Evolutionary conservation across 768 basidiomycete genomes (phyloP), one percentile per base, ranked within the genome.

Genomic region (Leccinum rimulosum): DNA sequence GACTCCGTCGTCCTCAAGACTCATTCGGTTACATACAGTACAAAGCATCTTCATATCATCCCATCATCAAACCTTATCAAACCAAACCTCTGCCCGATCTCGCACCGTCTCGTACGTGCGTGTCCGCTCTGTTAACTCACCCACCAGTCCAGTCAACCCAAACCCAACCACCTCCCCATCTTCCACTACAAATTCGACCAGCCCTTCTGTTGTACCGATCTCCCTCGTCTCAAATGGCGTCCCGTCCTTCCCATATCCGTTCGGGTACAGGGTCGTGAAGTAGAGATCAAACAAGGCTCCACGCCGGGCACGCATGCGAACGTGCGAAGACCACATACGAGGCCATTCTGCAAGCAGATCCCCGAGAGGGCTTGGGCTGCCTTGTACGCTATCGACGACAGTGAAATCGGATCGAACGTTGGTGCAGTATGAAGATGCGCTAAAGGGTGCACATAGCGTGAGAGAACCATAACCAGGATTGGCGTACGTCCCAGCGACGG

Each of bases 401-500:
- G 67, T 14, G 56, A 77, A 77, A 19, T 72, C 61, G 7, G 64
- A 61, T 14, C 65, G 63, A 17, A 75, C 70, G 19, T 33, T n/a
- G 50, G 60, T 35, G 52, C 72, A 73, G 22, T 66, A 60, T 2
- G 61, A 35, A 1, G 73, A 72, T 6, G 52, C 30, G 59, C 67
- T 63, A 7, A 57, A 50, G 1, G 72, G 62, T 40, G 70, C 62
- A 54, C 79, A 81, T n/a, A 81, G 67, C 1, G 71, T 72, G 47
- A 80, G 56, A 1, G 68, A 53, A 35, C 74, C 75, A 48, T 81
- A 80, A 12, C 77, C 77, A 3, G 72, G 64, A 53, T 75, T 66
- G 3, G 51, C 15, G 61, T 79, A 82, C 0, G 71, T 74, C 11
- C 80, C 78, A 4, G 73, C 58, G 43, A 76, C 71, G 0, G 59